A percentile compares a stretch with the other conserved stretches of the same genome.
Evolutionary conservation across 2,329 filamentous ascomycete genomes (phyloP).

Genomic region (Rugonectria rugulosa): DNA sequence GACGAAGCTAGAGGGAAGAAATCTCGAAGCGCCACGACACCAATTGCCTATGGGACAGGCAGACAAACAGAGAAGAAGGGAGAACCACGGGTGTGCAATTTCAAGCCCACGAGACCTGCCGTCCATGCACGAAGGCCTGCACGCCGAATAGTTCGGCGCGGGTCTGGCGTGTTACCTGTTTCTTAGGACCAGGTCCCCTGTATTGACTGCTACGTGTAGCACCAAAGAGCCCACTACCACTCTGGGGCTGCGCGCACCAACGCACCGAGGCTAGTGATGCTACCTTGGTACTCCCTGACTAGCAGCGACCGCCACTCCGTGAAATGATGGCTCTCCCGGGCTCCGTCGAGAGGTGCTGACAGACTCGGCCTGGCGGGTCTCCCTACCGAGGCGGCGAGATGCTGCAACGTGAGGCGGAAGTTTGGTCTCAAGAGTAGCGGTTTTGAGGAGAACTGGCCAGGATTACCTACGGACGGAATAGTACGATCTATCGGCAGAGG

Average conservation of each 20-base stretch:
- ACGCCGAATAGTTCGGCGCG: slow-evolving; percentile 38
- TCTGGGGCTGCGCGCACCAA: slow-evolving; percentile 19
- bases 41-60: not conserved
- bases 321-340: slow-evolving; percentile 24
- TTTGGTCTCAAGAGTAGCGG: slow-evolving; percentile 21
- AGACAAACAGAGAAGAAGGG: slow-evolving; percentile 8
- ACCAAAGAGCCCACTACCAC: slow-evolving; percentile 1
- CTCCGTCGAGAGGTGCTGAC: slow-evolving; percentile 20
- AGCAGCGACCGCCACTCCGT: slow-evolving; percentile 26
- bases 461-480: slow-evolving; percentile 15
- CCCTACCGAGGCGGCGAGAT: slow-evolving; percentile 21
- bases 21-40: no score
- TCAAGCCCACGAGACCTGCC: slow-evolving; percentile 41
- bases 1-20: not conserved
- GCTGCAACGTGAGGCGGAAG: slow-evolving; percentile 20
- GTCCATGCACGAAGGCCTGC: slow-evolving; percentile 42
- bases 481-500: slow-evolving; percentile 13
- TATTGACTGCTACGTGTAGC: slow-evolving; percentile 16
- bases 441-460: slow-evolving; percentile 15
- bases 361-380: slow-evolving; percentile 25
- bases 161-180: slow-evolving; percentile 32
- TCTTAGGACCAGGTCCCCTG: slow-evolving; percentile 28
- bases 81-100: slow-evolving; percentile 23
- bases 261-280: slow-evolving; percentile 20
- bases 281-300: not conserved